Conservation (phyloP, 345 rosid genomes). For the Anacardium occidentale region DNA sequence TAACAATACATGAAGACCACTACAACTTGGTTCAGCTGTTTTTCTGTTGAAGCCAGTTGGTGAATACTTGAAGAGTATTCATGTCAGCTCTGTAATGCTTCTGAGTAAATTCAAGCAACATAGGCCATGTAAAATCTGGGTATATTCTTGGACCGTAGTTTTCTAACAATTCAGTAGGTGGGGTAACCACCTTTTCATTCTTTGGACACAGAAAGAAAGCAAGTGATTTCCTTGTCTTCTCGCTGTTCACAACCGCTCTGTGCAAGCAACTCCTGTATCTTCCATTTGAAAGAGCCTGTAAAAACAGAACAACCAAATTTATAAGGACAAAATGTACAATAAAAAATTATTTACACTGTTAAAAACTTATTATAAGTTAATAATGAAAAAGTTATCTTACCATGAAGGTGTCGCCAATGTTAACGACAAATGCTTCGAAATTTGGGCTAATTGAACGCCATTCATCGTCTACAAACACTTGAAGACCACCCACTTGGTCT, state of each 20-base stretch:
- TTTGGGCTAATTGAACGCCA: slow-evolving; percentile 80
- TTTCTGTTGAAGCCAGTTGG: slow-evolving; percentile 58
- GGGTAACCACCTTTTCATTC: slow-evolving; percentile 69
- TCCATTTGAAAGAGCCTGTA: slow-evolving; percentile 84
- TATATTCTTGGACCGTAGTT: slow-evolving; percentile 49
- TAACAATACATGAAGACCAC: too few relatives aligned
- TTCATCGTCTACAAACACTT: slow-evolving; percentile 79
- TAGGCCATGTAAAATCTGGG: slow-evolving; percentile 89
- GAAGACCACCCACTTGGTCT: slow-evolving; percentile 91
- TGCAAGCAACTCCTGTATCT: slow-evolving; percentile 89
- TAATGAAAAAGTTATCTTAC: slow-evolving; percentile 34
- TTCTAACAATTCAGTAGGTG: slow-evolving; percentile 72
- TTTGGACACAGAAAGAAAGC: slow-evolving; percentile 91
- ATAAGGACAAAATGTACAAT: neutral
- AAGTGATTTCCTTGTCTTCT: slow-evolving; percentile 78
- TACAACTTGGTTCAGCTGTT: slow-evolving; percentile 28
- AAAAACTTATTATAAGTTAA: neutral
- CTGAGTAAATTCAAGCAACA: slow-evolving; percentile 77
- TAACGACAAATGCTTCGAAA: slow-evolving; percentile 80
- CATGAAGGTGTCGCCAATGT: too few relatives aligned
- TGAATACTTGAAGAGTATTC: slow-evolving; percentile 69
- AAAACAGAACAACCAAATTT: neutral
- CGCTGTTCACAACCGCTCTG: slow-evolving; percentile 86
- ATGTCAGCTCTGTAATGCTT: slow-evolving; percentile 89
- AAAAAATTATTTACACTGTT: neutral